Evolutionary conservation across 2,329 filamentous ascomycete species (phyloP).

Genomic region (Aspergillus oerlinghausenensis): DNA sequence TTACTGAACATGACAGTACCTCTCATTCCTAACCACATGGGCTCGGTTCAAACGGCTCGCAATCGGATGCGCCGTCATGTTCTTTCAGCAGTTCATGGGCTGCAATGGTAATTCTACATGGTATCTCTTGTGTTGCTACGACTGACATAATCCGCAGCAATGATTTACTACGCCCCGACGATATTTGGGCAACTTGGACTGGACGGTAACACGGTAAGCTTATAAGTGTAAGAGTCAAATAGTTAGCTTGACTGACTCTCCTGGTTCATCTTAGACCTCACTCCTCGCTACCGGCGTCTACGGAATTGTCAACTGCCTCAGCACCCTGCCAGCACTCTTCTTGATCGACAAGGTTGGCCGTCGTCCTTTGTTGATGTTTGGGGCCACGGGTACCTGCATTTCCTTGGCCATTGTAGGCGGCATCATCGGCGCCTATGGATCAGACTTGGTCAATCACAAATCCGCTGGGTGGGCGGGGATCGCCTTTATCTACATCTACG

Average conservation of each 20-base stretch:
- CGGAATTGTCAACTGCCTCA: conserved; percentile 36
- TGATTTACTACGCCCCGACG: conserved; percentile 48
- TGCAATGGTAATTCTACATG: conserved; percentile 33
- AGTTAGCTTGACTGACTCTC: neutral
- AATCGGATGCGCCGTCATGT: conserved; percentile 38
- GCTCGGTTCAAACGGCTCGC: conserved; percentile 33
- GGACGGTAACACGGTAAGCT: conserved; percentile 26
- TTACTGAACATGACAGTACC: conserved; percentile 21
- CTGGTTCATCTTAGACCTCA: conserved; percentile 17
- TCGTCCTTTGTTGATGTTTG: conserved; percentile 31
- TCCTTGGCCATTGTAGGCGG: conserved; percentile 33
- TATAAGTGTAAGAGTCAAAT: neutral
- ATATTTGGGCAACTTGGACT: conserved; percentile 45
- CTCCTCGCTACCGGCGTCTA: conserved; percentile 36
- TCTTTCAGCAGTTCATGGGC: conserved; percentile 46
- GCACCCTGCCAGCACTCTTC: conserved; percentile 31
- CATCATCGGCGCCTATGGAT: conserved; percentile 31
- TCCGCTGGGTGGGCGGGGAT: conserved; percentile 35
- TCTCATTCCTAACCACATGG: conserved; percentile 33
- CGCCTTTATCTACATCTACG: conserved; percentile 37
- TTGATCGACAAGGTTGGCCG: conserved; percentile 34
- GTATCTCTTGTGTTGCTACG: neutral
- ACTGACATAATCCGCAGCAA: conserved; percentile 19
- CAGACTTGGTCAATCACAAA: conserved; percentile 22
- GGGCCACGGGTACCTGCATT: conserved; percentile 32